Conservation (phyloP, 2,329 filamentous ascomycete species). For the Coniella lustricola region DNA sequence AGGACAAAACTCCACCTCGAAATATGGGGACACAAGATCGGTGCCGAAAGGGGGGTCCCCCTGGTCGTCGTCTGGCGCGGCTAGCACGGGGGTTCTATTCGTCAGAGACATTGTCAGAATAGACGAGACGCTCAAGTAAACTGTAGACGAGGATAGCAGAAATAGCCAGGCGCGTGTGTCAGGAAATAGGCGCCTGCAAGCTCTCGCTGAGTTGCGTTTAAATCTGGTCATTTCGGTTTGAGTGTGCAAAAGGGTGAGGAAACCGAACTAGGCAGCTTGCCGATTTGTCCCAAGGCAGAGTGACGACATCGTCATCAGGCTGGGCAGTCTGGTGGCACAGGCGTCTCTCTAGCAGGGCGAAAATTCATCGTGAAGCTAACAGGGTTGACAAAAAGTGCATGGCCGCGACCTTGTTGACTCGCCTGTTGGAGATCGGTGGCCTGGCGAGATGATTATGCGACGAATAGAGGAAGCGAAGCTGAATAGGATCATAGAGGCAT, state of each 20-base stretch:
- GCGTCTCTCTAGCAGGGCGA: constrained; percentile 6
- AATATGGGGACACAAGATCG: constrained; percentile 25
- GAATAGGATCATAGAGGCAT: constrained; percentile 12
- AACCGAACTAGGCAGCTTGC: constrained; percentile 6
- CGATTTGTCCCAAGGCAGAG: not conserved
- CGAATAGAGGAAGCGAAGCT: not conserved
- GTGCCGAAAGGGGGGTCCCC: constrained; percentile 26
- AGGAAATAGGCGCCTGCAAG: constrained; percentile 12
- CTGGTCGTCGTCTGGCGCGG: constrained; percentile 16
- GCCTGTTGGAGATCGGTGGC: not conserved
- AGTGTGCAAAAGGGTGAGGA: not conserved
- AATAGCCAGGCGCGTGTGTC: constrained; percentile 8
- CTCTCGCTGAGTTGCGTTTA: not conserved
- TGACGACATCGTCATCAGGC: constrained; percentile 11
- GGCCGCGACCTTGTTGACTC: not conserved
- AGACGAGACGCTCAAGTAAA: constrained; percentile 12
- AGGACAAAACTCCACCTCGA: constrained; percentile 27
- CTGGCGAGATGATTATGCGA: too few relatives aligned
- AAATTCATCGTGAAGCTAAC: not conserved
- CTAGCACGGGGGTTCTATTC: constrained; percentile 17
- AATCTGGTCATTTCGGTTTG: constrained; percentile 1
- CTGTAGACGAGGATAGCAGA: constrained; percentile 14
- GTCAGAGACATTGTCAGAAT: constrained; percentile 15
- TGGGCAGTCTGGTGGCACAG: constrained; percentile 9
- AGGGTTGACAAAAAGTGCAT: not conserved